A percentile compares a stretch with the other conserved stretches of the same genome.
phyloP scores from a whole-genome alignment of 148 eudicot species.

The Amaranthus cruentus region DNA sequence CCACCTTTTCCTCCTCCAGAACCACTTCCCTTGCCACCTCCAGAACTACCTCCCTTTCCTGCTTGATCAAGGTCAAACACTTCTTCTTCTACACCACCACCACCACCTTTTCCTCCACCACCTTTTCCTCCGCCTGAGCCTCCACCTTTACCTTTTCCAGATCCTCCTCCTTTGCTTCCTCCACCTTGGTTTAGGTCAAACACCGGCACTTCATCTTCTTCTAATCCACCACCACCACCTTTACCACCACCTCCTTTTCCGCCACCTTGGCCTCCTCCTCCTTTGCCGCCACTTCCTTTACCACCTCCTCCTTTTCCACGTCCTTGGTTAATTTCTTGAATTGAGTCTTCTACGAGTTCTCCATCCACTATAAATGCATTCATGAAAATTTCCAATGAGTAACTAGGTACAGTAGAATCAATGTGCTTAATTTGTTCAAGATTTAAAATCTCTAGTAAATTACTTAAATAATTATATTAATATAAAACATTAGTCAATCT shows the following conservation, averaged over 20 bases:
- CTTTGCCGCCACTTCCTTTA: neutral
- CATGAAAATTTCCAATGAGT: conserved; percentile 15
- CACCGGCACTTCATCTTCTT: neutral
- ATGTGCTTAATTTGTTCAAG: no score
- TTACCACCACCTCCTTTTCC: neutral
- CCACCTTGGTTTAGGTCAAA: neutral
- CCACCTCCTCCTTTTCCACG: no score
- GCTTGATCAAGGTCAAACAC: neutral
- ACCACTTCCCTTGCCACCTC: conserved; percentile 11
- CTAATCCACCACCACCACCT: conserved; percentile 14
- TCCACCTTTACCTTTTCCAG: neutral
- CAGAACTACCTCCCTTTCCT: conserved; percentile 21
- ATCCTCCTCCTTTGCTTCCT: neutral
- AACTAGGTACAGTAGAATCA: no score
- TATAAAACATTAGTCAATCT: no score
- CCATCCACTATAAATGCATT: conserved; percentile 18
- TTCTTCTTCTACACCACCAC: neutral
- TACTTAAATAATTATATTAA: no score
- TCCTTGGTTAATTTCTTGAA: no score
- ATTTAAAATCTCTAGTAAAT: no score
- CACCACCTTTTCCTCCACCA: neutral
- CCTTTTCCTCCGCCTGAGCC: neutral
- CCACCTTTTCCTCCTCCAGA: no score
- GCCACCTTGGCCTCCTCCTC: conserved; percentile 15
- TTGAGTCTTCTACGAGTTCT: no score